Evolutionary conservation across 176 grass and related monocot genomes (phyloP), one percentile per base, ranked within the genome.

Genomic region (Elymus sibiricus): DNA sequence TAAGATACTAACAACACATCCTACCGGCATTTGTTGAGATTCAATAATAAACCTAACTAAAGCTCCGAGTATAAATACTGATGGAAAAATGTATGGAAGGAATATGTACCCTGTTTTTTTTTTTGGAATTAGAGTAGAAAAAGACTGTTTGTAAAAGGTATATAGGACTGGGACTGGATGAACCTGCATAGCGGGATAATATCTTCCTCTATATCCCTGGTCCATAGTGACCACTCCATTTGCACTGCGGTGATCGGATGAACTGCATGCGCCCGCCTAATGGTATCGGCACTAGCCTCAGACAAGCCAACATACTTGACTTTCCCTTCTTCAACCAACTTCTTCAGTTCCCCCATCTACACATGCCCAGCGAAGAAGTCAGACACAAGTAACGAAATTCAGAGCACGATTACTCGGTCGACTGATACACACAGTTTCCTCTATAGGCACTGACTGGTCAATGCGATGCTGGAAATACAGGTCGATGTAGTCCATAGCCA

Each of bases 121-220:
- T 1, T 1, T 1, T 60, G 13, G 11, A 78, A 29, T 0, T 66
- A 47, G 28, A 72, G 44, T 66, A 79, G 14, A 44, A 60, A 7
- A 49, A 16, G 12, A 67, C 43, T 51, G 47, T 53, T 3, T 83
- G 25, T 62, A 79, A 76, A 26, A 80, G 39, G n/a, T 51, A 49
- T 58, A 78, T 43, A 29, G 56, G 38, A 55, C 34, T 72, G 5
- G 43, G 34, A 77, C 42, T 29, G 19, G 11, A 85, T 35, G 69
- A 86, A 98, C 95, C 90, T 92, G 95, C 95, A 98, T 34, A 98
- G 77, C 42, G 93, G 91, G n/a, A 94, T 79, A 73, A 98, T 92
- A 32, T 90, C 83, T 49, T 90, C 89, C 74, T 95, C 95, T 86
- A 95, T 90, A 63, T 94, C 93, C 65, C 91, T 90, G 62, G 96